A percentile compares a stretch with the other conserved stretches of the same genome.
Conservation (phyloP, 495 filamentous ascomycete species). For the Talaromyces wortmannii region DNA sequence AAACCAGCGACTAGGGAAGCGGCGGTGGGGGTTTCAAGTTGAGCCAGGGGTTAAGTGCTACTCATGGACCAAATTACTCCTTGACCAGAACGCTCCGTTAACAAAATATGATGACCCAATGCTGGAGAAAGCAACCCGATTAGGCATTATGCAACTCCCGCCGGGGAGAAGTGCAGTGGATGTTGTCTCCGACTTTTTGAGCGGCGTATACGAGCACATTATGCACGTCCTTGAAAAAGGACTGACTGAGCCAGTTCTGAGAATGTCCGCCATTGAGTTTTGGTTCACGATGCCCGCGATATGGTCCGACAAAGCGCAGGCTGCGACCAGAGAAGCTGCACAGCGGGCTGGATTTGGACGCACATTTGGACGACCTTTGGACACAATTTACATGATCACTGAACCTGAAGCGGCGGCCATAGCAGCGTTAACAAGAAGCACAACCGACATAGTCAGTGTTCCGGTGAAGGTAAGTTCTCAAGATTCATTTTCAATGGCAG, state of each 20-base stretch:
- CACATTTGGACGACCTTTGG: not conserved
- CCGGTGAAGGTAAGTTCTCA: constrained; percentile 10
- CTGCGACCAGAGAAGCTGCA: constrained; percentile 37
- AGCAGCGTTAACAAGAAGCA: constrained; percentile 34
- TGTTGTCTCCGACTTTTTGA: constrained; percentile 33
- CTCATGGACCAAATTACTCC: constrained; percentile 12
- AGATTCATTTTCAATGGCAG: not conserved
- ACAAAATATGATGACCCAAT: constrained; percentile 7
- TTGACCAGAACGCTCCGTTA: constrained; percentile 7
- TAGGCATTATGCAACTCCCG: not conserved
- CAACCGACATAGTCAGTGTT: constrained; percentile 15
- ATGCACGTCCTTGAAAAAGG: constrained; percentile 18
- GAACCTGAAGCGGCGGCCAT: constrained; percentile 59
- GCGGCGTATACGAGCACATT: constrained; percentile 31
- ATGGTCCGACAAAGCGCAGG: constrained; percentile 45
- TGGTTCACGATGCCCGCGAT: constrained; percentile 48
- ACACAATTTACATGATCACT: constrained; percentile 41
- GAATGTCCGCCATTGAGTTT: constrained; percentile 19
- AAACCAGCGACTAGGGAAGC: not conserved
- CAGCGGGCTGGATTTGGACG: constrained; percentile 44
- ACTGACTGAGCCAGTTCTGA: constrained; percentile 24
- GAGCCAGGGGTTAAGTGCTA: constrained; percentile 4
- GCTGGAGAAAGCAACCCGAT: not conserved
- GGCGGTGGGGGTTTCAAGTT: constrained; percentile 11
- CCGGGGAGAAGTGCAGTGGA: constrained; percentile 17